phyloP scores from a whole-genome alignment of 176 grass and related monocot species.

The Saccharum spontaneum region DNA sequence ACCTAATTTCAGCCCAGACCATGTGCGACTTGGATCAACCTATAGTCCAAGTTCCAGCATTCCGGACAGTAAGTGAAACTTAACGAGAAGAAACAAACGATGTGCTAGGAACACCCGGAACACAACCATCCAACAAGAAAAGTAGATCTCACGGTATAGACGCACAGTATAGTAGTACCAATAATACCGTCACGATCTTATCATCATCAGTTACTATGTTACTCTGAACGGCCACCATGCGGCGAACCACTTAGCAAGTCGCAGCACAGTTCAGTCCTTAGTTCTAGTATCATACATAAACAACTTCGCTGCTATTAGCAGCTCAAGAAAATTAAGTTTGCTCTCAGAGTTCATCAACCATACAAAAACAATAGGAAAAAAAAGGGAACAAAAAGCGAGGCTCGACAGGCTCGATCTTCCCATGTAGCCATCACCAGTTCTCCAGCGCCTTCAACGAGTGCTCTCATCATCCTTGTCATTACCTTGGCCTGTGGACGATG shows the following conservation, averaged over 20 bases:
- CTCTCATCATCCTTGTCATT: slow-evolving; percentile 62
- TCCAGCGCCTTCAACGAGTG: slow-evolving; percentile 32
- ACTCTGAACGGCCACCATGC: background rate
- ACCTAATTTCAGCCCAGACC: too few relatives aligned
- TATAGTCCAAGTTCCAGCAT: too few relatives aligned
- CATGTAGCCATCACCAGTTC: background rate
- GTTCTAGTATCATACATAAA: background rate
- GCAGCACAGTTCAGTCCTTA: slow-evolving; percentile 9
- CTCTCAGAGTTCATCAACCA: background rate
- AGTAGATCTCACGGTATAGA: too few relatives aligned
- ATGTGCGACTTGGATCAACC: too few relatives aligned
- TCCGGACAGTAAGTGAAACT: too few relatives aligned
- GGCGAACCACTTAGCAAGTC: background rate
- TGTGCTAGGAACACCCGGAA: too few relatives aligned
- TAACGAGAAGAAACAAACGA: too few relatives aligned
- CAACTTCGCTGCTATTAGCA: slow-evolving; percentile 27
- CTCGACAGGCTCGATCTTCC: background rate
- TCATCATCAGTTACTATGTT: background rate
- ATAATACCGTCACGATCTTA: background rate
- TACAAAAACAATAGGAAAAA: background rate
- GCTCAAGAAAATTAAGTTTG: background rate
- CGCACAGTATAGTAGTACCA: background rate
- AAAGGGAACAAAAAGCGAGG: background rate
- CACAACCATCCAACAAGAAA: too few relatives aligned
- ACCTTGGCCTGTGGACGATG: slow-evolving; percentile 58